Percentiles rank a stretch among this genome's conserved stretches.
phyloP scores from a whole-genome alignment of 371 early-diverging fungal genomes.

The Mucor mucedo region DNA sequence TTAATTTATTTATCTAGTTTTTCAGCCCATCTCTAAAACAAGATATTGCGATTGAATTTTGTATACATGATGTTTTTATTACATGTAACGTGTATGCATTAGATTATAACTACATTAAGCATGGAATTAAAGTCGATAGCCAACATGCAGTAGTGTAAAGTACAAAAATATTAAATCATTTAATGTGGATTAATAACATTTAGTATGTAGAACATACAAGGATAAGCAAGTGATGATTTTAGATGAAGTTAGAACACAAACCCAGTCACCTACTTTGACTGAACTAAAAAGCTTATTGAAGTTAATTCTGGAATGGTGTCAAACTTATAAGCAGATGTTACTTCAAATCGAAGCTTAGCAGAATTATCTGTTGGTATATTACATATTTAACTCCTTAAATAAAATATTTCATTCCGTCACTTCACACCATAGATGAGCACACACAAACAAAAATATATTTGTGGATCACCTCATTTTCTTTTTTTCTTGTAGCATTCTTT shows the following conservation, averaged over 20 bases:
- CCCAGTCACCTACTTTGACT: constrained; percentile 51
- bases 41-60: constrained; percentile 51
- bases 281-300: constrained; percentile 36
- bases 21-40: constrained; percentile 51
- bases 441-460: not conserved
- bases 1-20: constrained; percentile 20
- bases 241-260: constrained; percentile 43
- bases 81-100: constrained; percentile 45
- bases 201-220: constrained; percentile 39
- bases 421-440: not conserved
- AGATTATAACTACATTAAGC: constrained; percentile 31
- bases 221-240: constrained; percentile 43
- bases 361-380: too few relatives aligned
- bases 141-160: constrained; percentile 24
- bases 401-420: not conserved
- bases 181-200: not conserved
- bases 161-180: constrained; percentile 3
- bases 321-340: constrained; percentile 42
- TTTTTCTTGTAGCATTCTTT: not conserved
- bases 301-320: constrained; percentile 36
- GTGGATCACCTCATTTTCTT: not conserved
- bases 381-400: not conserved
- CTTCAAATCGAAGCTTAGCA: constrained; percentile 34
- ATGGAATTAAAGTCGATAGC: constrained; percentile 16
- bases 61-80: constrained; percentile 42